phyloP scores from a whole-genome alignment of 352 stramenopile species.

The Phytophthora tentaculata region DNA sequence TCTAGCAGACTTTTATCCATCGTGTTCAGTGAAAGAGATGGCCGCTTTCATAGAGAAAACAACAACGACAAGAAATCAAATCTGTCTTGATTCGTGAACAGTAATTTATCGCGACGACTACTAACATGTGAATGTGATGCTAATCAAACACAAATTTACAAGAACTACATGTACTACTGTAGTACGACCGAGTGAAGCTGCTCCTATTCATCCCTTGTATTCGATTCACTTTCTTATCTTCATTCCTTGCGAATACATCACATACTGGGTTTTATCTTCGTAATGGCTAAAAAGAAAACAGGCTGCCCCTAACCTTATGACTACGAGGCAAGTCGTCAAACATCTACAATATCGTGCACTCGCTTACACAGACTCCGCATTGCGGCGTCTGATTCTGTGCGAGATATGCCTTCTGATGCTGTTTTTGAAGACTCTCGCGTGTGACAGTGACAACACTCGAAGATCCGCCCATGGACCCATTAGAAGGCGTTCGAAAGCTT shows the following conservation, averaged over 20 bases:
- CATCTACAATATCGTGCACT: conserved; percentile 69
- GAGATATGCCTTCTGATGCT: conserved; percentile 86
- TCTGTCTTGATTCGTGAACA: conserved; percentile 15
- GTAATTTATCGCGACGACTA: conserved; percentile 27
- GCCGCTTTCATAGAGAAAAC: conserved; percentile 32
- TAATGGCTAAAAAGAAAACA: conserved; percentile 10
- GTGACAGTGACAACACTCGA: conserved; percentile 70
- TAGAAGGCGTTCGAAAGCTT: conserved; percentile 61
- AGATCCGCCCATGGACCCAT: conserved; percentile 39
- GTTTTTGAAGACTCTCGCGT: conserved; percentile 80
- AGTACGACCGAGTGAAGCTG: conserved; percentile 27
- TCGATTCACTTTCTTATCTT: conserved; percentile 25
- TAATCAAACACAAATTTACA: too few species aligned
- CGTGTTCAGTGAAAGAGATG: conserved; percentile 8
- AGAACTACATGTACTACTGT: too few species aligned
- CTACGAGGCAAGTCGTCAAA: conserved; percentile 20
- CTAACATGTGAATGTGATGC: background rate
- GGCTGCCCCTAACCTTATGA: conserved; percentile 30
- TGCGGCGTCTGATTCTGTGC: conserved; percentile 72
- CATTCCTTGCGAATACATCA: conserved; percentile 15
- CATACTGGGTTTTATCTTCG: conserved; percentile 17
- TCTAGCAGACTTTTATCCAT: conserved; percentile 5
- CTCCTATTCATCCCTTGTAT: conserved; percentile 43
- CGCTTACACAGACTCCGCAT: conserved; percentile 60
- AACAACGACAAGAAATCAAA: conserved; percentile 16